Base-by-base conservation (phyloP, 1,284 basidiomycete genomes). In the Leccinum subrobustum region DNA sequence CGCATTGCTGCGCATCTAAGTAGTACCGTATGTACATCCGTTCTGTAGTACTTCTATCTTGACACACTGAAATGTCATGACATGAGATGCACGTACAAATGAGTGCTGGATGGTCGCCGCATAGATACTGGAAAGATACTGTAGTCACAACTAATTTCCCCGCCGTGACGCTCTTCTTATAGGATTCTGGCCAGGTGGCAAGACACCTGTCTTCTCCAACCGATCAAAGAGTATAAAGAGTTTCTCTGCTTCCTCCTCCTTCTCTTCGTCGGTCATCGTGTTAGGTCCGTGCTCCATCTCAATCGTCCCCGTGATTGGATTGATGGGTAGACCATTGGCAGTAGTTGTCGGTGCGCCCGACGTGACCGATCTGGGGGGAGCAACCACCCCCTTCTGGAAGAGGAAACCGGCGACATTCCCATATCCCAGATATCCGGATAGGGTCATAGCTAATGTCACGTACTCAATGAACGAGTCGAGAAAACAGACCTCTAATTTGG, bases 351-450 rank as follows among this genome's bases (percentile, higher is more conserved):
- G 72, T 23, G 71, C 67, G 11, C 66, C 59, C 0, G 62, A 61
- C 5, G 54, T 48, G 20, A 16, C 52, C 9, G 75, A 63, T 7
- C 65, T 71, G 4, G 75, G 65, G 1, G 83, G 82, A 0, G 79
- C 84, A 66, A 91, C 80, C 64, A 96, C 82, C 12, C 93, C 93
- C 70, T 93, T 94, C 69, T 92, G 87, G 78, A 94, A 95, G 29
- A 98, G 81, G 78, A 93, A 91, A 1, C 95, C 95, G 0, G 94
- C 93, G 33, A 95, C 93, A 69, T 95, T 95, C 23, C 95, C 95
- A 66, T 97, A 96, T 3, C 95, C 95, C 53, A 96, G 84, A 57
- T 91, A 86, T 5, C 85, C 81, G 6, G 86, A 85, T 7, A 96
- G 78, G 0, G 78, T 82, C 14, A 82, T 79, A 20, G 89, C 92